These are phyloP conservation scores for Jacaranda mimosifolia DNA, from an alignment of 257 asterid species.

Conservation along the genomic window DNA sequence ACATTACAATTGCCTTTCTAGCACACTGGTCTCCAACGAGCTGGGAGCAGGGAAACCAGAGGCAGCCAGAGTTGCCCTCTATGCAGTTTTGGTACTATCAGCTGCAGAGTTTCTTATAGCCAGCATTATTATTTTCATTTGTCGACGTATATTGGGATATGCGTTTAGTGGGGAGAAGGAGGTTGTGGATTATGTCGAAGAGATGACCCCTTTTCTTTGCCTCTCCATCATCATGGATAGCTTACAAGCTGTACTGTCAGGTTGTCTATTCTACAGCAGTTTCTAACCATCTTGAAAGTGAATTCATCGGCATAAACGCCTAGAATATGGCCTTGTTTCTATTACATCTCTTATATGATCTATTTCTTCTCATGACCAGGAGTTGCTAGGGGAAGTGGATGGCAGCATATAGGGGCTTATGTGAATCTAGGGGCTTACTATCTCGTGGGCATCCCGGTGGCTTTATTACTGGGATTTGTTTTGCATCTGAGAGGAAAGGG, in stretches of 20 bases:
- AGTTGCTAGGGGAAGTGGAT: slow-evolving; percentile 89
- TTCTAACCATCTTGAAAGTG: neutral
- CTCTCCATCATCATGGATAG: slow-evolving; percentile 76
- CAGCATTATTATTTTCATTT: slow-evolving; percentile 48
- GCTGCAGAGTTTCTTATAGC: slow-evolving; percentile 63
- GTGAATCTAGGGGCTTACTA: slow-evolving; percentile 83
- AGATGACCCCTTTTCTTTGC: slow-evolving; percentile 77
- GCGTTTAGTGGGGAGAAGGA: slow-evolving; percentile 68
- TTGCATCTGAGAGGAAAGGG: slow-evolving; percentile 66
- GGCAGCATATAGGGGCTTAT: slow-evolving; percentile 90
- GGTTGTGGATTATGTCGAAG: slow-evolving; percentile 56
- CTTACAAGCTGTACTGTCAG: slow-evolving; percentile 69
- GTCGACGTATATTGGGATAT: slow-evolving; percentile 67
- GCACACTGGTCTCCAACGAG: slow-evolving; percentile 81
- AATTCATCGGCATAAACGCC: neutral
- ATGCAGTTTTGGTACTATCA: slow-evolving; percentile 55
- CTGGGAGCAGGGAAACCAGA: slow-evolving; percentile 86
- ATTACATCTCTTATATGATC: neutral
- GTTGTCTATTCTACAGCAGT: slow-evolving; percentile 21
- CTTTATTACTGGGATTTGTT: slow-evolving; percentile 75
- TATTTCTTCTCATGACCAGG: slow-evolving; percentile 44
- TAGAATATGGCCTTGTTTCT: neutral
- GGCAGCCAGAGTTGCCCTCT: slow-evolving; percentile 59
- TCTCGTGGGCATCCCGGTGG: slow-evolving; percentile 75
- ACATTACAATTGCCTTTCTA: slow-evolving; percentile 30